Base-by-base conservation (phyloP, 1,284 basidiomycete species). In the Phlebopus sp. region DNA sequence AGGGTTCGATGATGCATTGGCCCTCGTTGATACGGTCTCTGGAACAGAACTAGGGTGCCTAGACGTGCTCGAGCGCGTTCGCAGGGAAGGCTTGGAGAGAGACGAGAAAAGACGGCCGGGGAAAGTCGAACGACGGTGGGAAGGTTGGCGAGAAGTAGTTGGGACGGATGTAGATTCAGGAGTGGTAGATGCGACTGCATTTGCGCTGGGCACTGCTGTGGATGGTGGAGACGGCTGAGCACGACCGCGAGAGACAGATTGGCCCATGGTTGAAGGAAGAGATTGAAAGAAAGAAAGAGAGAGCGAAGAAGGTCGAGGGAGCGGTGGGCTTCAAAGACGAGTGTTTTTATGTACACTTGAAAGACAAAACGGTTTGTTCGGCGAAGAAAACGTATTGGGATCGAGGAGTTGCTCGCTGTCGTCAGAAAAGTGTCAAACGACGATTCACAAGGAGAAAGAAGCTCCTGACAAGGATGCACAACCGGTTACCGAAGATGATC, bases 31-130 rank as follows among this genome's bases (percentile, higher is more conserved):
- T 9, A 38, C 34, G 15, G 41, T 37, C 18, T 30, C 39, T 23
- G 35, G 42, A 50, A 53, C 14, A 46, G 63, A 51, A 47, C 60
- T 51, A 7, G 41, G 15, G 19, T 44, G 32, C 9, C 18, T 34
- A 25, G 46, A 46, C 25, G 44, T 36, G 7, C 48, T 35, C 11
- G 47, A 51, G 46, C 35, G 44, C 5, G 63, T 53, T 54, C 58
- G 45, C 46, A 62, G 37, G 27, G 62, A 62, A 2, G 53, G 62
- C 44, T 54, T 60, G 15, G 50, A 43, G 18, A 67, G 38, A 2
- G 60, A 59, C 5, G 65, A 64, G 17, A 68, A 36, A 40, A 63
- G 52, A 32, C 61, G 65, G 15, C 44, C 59, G 11, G 62, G 50
- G 7, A 63, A 53, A 8, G 49, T 44, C 11, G 62, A 59, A 35